These are phyloP conservation scores for Chlorella vulgaris DNA, from an alignment of 139 green algal genomes.

Conservation along the genomic window DNA sequence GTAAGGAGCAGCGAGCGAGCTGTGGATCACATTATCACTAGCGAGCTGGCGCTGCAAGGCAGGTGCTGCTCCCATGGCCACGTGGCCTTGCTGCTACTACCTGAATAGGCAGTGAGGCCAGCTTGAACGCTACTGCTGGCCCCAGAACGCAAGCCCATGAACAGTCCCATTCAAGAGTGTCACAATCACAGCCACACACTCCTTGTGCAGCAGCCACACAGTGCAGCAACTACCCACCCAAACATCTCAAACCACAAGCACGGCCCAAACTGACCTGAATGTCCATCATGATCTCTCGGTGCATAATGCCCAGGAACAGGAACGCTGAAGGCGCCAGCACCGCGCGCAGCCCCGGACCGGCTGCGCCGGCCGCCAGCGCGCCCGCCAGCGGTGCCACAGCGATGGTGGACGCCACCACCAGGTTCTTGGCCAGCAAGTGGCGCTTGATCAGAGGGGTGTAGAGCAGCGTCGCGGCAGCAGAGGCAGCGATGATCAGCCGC, in stretches of 20 bases:
- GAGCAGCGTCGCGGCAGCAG: conserved; percentile 57
- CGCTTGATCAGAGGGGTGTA: conserved; percentile 76
- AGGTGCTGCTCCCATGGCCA: too few relatives aligned
- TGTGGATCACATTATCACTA: too few relatives aligned
- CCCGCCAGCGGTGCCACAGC: conserved; percentile 46
- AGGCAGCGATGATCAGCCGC: conserved; percentile 56
- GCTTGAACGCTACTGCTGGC: too few relatives aligned
- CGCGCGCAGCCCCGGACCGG: background rate
- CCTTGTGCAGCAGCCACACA: too few relatives aligned
- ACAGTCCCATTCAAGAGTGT: too few relatives aligned
- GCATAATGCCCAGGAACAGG: conserved; percentile 19
- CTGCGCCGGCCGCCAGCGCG: conserved; percentile 18
- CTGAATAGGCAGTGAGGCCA: too few relatives aligned
- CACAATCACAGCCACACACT: too few relatives aligned
- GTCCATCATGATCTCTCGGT: conserved; percentile 18
- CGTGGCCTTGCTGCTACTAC: too few relatives aligned
- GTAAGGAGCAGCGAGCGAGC: background rate
- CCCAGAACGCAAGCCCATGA: too few relatives aligned
- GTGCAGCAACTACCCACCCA: too few relatives aligned
- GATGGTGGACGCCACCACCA: conserved; percentile 65
- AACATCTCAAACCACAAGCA: too few relatives aligned
- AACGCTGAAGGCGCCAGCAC: conserved; percentile 8
- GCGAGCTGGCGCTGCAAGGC: too few relatives aligned
- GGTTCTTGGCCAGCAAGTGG: conserved; percentile 69
- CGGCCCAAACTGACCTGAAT: conserved; percentile 6